phyloP scores from a whole-genome alignment of 2,329 filamentous ascomycete genomes.

The Neopestalotiopsis clavispora region DNA sequence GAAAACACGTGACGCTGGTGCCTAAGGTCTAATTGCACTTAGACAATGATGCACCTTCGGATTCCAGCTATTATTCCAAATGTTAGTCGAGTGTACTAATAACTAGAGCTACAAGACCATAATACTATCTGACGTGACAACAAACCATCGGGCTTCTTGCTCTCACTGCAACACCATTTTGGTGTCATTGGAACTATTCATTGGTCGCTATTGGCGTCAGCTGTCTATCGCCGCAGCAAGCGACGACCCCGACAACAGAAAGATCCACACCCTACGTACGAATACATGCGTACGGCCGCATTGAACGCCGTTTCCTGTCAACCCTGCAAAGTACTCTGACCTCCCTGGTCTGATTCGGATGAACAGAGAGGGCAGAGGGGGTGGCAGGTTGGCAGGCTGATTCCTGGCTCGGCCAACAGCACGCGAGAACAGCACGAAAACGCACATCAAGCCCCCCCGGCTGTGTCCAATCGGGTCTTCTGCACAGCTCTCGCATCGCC shows the following conservation, averaged over 20 bases:
- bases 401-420: neutral
- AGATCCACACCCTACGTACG: neutral
- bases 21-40: neutral
- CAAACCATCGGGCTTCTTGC: neutral
- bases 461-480: conserved; percentile 13
- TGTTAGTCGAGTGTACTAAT: neutral
- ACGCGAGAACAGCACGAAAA: conserved; percentile 16
- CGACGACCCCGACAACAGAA: neutral
- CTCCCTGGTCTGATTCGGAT: neutral
- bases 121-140: neutral
- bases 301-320: conserved; percentile 12
- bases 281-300: neutral
- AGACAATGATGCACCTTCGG: neutral
- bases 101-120: neutral
- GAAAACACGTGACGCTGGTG: conserved; percentile 14
- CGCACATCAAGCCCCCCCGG: conserved; percentile 5
- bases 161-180: neutral
- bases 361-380: neutral
- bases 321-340: neutral
- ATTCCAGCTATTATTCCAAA: neutral
- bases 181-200: neutral
- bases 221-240: neutral
- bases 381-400: neutral
- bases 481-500: conserved; percentile 13
- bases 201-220: neutral